Evolutionary conservation across 495 filamentous ascomycete genomes (phyloP).

Genomic region (Trichocladium uniseriatum): DNA sequence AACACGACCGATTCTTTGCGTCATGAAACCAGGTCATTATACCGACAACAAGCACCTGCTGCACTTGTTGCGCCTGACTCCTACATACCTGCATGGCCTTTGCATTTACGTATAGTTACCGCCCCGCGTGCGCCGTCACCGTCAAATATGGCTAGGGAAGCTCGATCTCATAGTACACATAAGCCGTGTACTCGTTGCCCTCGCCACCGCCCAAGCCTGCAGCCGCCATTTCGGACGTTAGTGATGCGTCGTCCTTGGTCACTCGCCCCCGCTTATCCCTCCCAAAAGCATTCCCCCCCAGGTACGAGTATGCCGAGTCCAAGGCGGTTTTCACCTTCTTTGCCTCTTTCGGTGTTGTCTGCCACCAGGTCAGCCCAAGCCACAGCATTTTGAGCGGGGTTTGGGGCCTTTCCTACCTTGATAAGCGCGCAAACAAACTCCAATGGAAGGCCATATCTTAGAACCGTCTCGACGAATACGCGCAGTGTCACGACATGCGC

Average conservation of each 20-base stretch:
- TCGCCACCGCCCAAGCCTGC: slow-evolving; percentile 52
- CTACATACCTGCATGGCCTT: too few species aligned
- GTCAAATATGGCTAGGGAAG: slow-evolving; percentile 35
- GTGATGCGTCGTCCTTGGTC: slow-evolving; percentile 70
- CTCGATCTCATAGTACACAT: slow-evolving; percentile 95
- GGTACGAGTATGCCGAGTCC: slow-evolving; percentile 81
- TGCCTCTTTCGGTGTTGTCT: slow-evolving; percentile 73
- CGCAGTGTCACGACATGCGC: slow-evolving; percentile 80
- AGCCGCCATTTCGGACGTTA: slow-evolving; percentile 70
- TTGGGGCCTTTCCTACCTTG: slow-evolving; percentile 50
- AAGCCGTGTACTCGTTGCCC: slow-evolving; percentile 81
- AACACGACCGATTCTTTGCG: too few species aligned
- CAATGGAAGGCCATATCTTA: slow-evolving; percentile 85
- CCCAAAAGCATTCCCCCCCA: slow-evolving; percentile 90
- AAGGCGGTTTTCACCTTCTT: slow-evolving; percentile 73
- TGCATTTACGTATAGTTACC: too few species aligned
- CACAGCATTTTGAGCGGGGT: too few species aligned
- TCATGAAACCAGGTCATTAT: too few species aligned
- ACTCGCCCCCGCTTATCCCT: slow-evolving; percentile 88
- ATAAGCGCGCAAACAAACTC: slow-evolving; percentile 78
- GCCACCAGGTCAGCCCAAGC: slow-evolving; percentile 15
- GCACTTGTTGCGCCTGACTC: too few species aligned
- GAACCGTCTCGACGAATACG: slow-evolving; percentile 93
- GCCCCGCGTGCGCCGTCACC: too few species aligned
- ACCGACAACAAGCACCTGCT: too few species aligned